Evolutionary conservation across 2,329 filamentous ascomycete species (phyloP).

Genomic region (Cladosporium austrohemisphaericum): DNA sequence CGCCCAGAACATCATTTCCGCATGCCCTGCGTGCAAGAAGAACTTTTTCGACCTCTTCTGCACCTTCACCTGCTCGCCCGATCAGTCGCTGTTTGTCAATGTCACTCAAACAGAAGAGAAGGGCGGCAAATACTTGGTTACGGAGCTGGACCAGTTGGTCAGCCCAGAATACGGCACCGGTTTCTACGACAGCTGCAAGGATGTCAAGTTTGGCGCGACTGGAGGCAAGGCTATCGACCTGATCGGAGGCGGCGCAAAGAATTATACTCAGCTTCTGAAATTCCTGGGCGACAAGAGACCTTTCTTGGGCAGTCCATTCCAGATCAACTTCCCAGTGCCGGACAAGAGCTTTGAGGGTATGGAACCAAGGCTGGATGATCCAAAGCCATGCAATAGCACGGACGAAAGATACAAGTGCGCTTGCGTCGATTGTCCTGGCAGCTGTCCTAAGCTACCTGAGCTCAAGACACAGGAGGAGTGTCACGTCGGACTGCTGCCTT

Average conservation of each 20-base stretch:
- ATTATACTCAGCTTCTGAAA: conserved; percentile 80
- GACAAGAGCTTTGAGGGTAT: conserved; percentile 65
- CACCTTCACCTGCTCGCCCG: conserved; percentile 95
- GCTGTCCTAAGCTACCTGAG: conserved; percentile 77
- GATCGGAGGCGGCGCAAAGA: conserved; percentile 90
- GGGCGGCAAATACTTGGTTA: conserved; percentile 64
- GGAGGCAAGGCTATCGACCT: conserved; percentile 93
- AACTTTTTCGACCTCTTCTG: conserved; percentile 99
- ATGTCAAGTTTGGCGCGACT: conserved; percentile 95
- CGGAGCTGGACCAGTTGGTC: conserved; percentile 85
- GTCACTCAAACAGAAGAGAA: conserved; percentile 67
- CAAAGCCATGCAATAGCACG: conserved; percentile 85
- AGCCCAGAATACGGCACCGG: conserved; percentile 78
- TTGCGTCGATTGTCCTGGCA: conserved; percentile 84
- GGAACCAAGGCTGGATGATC: conserved; percentile 64
- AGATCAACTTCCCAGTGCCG: conserved; percentile 85
- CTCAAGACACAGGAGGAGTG: conserved; percentile 69
- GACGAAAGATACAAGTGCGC: conserved; percentile 84
- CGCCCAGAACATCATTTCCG: conserved; percentile 82
- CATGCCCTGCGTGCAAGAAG: conserved; percentile 93
- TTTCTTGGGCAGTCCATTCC: conserved; percentile 84
- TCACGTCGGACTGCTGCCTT: conserved; percentile 82
- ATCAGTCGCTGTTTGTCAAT: conserved; percentile 94
- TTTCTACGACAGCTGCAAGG: conserved; percentile 96
- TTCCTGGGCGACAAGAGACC: conserved; percentile 91